Evolutionary conservation across 768 basidiomycete species (phyloP), one percentile per base, ranked within the genome.

Genomic region (Lactifluus piperatus): DNA sequence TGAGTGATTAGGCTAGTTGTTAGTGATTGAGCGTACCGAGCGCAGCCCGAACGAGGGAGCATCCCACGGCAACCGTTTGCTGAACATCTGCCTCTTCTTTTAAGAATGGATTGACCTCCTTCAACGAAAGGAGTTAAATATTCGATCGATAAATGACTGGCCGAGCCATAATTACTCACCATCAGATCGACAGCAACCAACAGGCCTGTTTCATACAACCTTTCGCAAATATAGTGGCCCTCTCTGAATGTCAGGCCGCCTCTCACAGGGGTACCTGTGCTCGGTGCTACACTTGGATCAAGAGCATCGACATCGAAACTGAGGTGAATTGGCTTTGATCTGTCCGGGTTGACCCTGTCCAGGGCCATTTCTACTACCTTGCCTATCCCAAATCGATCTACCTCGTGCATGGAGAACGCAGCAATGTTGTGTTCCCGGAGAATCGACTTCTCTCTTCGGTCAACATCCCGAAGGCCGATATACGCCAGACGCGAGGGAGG

Each of bases 81-180:
- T 83, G 73, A 9, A 88, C 94, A 34, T 85, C 84, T 48, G 76
- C 78, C 46, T 76, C 77, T 66, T 94, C 91, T 14, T 79, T 81
- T 18, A 99, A 78, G 0, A 91, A 88, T n/a, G 97, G 97, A 70
- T 98, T 98, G 60, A 99, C 95, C 73, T 99, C 92, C 90, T 93
- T 24, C 50, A 16, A 68, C 60, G 64, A 43, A 56, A 30, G 54
- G 24, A 44, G 37, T 53, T 22, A 24, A 16, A 36, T 10, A 37
- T 46, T 45, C 34, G n/a, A 51, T 43, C 16, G 41, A 47, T 57
- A 56, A 65, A 55, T 46, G 11, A 2, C 20, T 45, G 16, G 18
- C 39, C 36, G 29, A 22, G 29, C 13, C 13, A 24, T 32, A 43
- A 54, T 20, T 30, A 70, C 81, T 48, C 62, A 88, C 94, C 94